Base-by-base conservation (phyloP, 305 asterid species). In the Plantago rigida region DNA sequence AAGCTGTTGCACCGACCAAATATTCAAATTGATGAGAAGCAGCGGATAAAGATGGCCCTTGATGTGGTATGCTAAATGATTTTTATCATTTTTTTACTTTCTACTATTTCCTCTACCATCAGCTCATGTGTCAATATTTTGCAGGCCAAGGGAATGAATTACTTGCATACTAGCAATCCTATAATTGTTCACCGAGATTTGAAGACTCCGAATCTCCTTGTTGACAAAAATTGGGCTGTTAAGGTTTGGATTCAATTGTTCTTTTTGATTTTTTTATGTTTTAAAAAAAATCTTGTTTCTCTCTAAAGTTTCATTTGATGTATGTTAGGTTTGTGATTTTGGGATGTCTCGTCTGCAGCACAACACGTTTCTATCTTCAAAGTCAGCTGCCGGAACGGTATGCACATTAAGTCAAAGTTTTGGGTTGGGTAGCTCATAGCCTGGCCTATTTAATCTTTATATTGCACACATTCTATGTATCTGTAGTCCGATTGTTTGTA, bases 91-190 rank as follows among this genome's bases (percentile, higher is more conserved):
- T 52, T 65, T 36, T 67, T 24, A 36, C 45, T 28, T 41, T 31
- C 39, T 31, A 31, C 39, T 22, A 31, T 55, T 64, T 66, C 45
- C 56, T 73, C 69, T 71, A 6, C 64, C 61, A 53, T 63, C 48
- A 53, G 29, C 55, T 56, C 56, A 69, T 59, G 51, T 14, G 31
- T 51, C 47, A 9, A 42, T 57, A 59, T 73, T 71, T 64, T 75
- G 60, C 84, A 89, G 97, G 97, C 97, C 65, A 87, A 85, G 76
- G 95, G 97, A 61, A 89, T 89, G 95, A 89, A 89, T 76, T 89
- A 89, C 76, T 76, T 89, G 84, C 97, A 89, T 71, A 83, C 89
- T 13, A 85, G 97, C 81, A 71, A 87, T 76, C 96, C 96, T 29
- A 65, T 82, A 66, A 87, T 91, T 60, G 98, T 88, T 49, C 98